Evolutionary conservation across 768 basidiomycete species (phyloP).

Genomic region (Pleurotus cornucopiae): DNA sequence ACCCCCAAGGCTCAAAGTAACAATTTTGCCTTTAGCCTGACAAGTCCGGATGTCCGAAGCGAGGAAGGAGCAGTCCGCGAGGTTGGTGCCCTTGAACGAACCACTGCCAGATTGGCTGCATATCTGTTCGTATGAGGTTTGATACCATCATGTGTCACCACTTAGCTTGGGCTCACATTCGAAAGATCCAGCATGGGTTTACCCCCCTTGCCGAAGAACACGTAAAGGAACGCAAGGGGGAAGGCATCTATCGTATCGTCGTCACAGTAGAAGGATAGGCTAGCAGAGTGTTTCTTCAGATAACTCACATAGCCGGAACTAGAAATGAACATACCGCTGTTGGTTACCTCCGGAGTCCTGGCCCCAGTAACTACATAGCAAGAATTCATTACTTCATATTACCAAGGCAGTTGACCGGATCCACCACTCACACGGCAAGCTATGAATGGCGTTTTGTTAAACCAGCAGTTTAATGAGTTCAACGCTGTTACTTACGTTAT

Average conservation of each 20-base stretch:
- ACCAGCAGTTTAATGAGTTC: not conserved
- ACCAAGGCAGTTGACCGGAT: not conserved
- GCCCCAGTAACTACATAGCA: slow-evolving; percentile 34
- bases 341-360: slow-evolving; percentile 35
- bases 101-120: slow-evolving; percentile 43
- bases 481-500: slow-evolving; percentile 27
- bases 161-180: slow-evolving; percentile 35
- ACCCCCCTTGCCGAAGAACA: slow-evolving; percentile 58
- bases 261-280: slow-evolving; percentile 57
- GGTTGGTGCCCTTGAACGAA: slow-evolving; percentile 53
- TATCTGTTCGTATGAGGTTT: slow-evolving; percentile 30
- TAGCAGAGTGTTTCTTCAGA: slow-evolving; percentile 11
- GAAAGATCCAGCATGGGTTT: slow-evolving; percentile 59
- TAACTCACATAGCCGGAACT: not conserved
- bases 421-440: slow-evolving; percentile 31
- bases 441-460: slow-evolving; percentile 9
- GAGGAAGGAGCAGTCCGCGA: slow-evolving; percentile 63
- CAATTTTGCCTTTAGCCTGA: slow-evolving; percentile 55
- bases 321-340: slow-evolving; percentile 23
- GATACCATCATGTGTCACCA: not conserved
- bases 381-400: not conserved
- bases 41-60: slow-evolving; percentile 60
- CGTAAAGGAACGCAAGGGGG: slow-evolving; percentile 56
- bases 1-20: slow-evolving; percentile 53
- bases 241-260: slow-evolving; percentile 61